These are phyloP conservation scores for Fraxinus paxiana DNA, from an alignment of 305 asterid genomes.

Conservation along the genomic window DNA sequence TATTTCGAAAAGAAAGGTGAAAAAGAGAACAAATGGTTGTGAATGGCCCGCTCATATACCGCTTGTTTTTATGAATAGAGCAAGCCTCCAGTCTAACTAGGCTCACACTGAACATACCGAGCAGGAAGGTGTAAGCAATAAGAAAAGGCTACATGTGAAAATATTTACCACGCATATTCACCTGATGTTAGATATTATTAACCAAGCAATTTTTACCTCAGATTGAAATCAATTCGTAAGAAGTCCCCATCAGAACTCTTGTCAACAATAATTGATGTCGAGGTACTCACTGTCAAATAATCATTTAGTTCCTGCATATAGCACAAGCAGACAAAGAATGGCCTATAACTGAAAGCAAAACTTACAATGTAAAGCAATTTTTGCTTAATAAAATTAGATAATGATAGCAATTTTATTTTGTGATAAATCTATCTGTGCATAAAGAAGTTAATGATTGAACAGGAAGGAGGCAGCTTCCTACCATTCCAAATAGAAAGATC, in stretches of 20 bases:
- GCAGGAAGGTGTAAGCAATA: background rate
- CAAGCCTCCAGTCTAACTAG: background rate
- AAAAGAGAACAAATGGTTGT: background rate
- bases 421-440: background rate
- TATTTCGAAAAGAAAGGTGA: background rate
- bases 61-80: background rate
- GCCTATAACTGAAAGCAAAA: conserved; percentile 1
- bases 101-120: background rate
- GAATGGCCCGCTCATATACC: background rate
- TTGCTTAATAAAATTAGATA: background rate
- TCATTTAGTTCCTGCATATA: conserved; percentile 68
- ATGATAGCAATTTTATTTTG: background rate
- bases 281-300: conserved; percentile 62
- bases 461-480: conserved; percentile 31
- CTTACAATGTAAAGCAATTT: background rate
- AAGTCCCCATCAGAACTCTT: conserved; percentile 85
- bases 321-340: conserved; percentile 4
- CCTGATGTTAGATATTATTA: background rate
- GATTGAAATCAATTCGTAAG: conserved; percentile 78
- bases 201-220: conserved; percentile 44
- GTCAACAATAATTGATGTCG: conserved; percentile 71
- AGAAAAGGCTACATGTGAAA: background rate
- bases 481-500: conserved; percentile 94
- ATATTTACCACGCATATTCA: background rate
- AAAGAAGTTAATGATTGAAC: conserved; percentile 1